Conservation (phyloP, 148 eudicot species). For the Fagopyrum tataricum region DNA sequence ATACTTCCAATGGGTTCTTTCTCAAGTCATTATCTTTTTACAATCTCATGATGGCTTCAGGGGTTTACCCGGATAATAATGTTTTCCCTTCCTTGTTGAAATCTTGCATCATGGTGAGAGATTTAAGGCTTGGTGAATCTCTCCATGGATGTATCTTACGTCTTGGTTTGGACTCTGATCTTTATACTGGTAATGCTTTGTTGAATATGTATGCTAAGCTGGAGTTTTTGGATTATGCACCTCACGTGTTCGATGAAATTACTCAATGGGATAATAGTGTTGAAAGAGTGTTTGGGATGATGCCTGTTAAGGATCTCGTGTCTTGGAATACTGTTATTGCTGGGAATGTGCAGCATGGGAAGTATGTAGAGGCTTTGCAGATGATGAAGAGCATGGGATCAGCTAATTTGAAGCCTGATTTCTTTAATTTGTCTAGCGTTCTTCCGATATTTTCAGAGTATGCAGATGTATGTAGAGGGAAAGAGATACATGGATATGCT, state of each 20-base stretch:
- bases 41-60: constrained; percentile 39
- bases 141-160: constrained; percentile 51
- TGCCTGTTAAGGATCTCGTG: constrained; percentile 29
- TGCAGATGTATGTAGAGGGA: constrained; percentile 31
- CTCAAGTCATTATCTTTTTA: constrained; percentile 41
- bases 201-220: constrained; percentile 81
- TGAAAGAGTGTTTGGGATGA: constrained; percentile 25
- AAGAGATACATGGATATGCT: constrained; percentile 44
- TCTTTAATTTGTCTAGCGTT: constrained; percentile 32
- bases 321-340: constrained; percentile 42
- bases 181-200: constrained; percentile 68
- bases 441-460: constrained; percentile 34
- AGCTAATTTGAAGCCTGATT: constrained; percentile 26
- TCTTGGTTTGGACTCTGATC: constrained; percentile 54
- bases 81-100: constrained; percentile 71
- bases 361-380: constrained; percentile 25
- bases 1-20: constrained; percentile 36
- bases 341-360: constrained; percentile 27
- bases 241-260: constrained; percentile 48
- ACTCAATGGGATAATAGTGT: constrained; percentile 33
- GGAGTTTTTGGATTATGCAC: constrained; percentile 22
- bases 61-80: constrained; percentile 59
- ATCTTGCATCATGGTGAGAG: constrained; percentile 50
- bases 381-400: constrained; percentile 25
- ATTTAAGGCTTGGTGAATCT: constrained; percentile 51